A percentile compares a stretch with the other conserved stretches of the same genome.
Conservation (phyloP, 441 rosid species). For the Isatis lusitanica region DNA sequence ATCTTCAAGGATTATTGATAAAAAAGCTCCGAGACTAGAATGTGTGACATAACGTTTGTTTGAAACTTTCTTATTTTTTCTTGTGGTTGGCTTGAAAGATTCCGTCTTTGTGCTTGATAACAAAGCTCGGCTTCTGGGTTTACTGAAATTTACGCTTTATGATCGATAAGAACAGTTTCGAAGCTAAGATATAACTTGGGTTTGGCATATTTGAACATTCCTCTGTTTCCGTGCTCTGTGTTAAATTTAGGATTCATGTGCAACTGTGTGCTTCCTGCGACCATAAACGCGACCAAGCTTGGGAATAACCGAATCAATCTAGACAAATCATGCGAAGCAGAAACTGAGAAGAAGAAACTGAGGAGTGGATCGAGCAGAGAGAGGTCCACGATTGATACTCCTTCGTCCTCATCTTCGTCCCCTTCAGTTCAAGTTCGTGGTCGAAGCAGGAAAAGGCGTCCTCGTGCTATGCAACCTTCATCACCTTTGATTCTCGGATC, state of each 20-base stretch:
- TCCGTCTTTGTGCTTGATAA: constrained; percentile 5
- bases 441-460: constrained; percentile 66
- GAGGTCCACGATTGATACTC: constrained; percentile 47
- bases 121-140: constrained; percentile 18
- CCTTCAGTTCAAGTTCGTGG: constrained; percentile 65
- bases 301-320: constrained; percentile 55
- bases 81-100: not conserved
- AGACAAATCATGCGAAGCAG: constrained; percentile 56
- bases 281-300: constrained; percentile 64
- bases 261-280: constrained; percentile 92
- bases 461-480: constrained; percentile 57
- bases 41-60: not conserved
- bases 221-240: constrained; percentile 22
- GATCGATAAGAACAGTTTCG: not conserved
- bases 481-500: constrained; percentile 53
- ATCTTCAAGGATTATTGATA: not conserved
- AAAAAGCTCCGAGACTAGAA: not conserved
- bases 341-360: constrained; percentile 52
- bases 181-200: not conserved
- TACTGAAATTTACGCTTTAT: not conserved
- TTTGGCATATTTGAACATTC: constrained; percentile 9
- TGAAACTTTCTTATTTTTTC: not conserved
- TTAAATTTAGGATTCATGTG: constrained; percentile 57
- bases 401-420: constrained; percentile 61
- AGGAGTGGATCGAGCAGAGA: constrained; percentile 48